Percentiles rank a stretch among this genome's conserved stretches.
Conservation (phyloP, 257 asterid species). For the Capsicum rhomboideum region DNA sequence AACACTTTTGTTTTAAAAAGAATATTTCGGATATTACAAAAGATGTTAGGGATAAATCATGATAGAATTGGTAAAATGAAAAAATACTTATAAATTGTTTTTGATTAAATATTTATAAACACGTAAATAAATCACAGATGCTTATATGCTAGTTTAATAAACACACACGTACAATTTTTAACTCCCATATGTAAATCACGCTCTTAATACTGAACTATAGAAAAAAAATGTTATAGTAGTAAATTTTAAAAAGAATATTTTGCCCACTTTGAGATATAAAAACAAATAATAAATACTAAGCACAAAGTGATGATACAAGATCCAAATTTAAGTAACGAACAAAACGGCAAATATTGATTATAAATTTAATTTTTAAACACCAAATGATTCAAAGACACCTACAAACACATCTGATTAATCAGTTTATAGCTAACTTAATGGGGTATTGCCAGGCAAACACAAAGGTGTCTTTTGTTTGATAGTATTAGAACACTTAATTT, state of each 20-base stretch:
- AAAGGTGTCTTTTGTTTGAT: background rate
- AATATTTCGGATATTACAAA: background rate
- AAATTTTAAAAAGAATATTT: background rate
- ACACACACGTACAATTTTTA: background rate
- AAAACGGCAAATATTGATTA: constrained; percentile 43
- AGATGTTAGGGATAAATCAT: background rate
- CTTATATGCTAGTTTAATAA: no score
- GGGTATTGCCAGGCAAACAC: constrained; percentile 2
- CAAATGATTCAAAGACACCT: constrained; percentile 31
- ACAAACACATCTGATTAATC: background rate
- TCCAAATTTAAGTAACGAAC: constrained; percentile 38
- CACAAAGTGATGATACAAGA: constrained; percentile 32
- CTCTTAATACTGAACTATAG: background rate
- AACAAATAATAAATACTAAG: constrained; percentile 12
- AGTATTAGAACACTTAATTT: background rate
- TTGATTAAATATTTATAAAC: no score
- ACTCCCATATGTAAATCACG: background rate
- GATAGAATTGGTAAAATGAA: no score
- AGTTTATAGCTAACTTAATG: constrained; percentile 6
- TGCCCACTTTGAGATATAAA: constrained; percentile 9
- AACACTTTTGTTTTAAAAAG: background rate
- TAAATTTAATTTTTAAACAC: constrained; percentile 13
- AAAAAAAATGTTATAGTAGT: background rate
- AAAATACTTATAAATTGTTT: background rate
- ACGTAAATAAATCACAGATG: no score